Percentiles rank a stretch among this genome's conserved stretches.
These are phyloP conservation scores for Oryza coarctata DNA, from an alignment of 176 grass and related monocot genomes.

Conservation along the genomic window DNA sequence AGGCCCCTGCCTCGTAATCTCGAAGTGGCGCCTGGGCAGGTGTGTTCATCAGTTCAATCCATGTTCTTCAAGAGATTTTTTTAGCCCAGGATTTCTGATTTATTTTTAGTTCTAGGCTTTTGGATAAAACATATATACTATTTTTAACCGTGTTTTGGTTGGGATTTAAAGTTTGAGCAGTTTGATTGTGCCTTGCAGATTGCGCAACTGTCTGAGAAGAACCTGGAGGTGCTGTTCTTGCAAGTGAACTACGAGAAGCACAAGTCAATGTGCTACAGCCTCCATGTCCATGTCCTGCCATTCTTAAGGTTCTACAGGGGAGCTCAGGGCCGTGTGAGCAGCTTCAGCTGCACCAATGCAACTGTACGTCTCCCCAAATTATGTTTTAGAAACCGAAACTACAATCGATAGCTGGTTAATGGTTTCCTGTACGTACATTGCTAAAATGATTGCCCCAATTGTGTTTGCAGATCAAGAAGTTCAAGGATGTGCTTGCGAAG, in stretches of 20 bases:
- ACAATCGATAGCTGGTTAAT: too few species aligned
- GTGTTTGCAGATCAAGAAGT: conserved; percentile 89
- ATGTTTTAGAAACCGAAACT: not conserved
- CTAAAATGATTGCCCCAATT: too few species aligned
- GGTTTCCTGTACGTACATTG: too few species aligned
- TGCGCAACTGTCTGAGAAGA: conserved; percentile 60
- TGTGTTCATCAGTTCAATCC: not conserved
- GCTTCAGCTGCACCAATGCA: conserved; percentile 98
- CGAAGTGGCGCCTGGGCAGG: conserved; percentile 43
- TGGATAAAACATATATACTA: not conserved
- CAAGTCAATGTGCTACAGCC: conserved; percentile 94
- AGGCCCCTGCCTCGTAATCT: conserved; percentile 29
- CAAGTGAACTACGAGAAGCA: conserved; percentile 90
- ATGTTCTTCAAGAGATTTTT: not conserved
- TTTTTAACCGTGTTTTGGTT: not conserved
- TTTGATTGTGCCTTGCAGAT: too few species aligned
- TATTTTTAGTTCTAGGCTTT: not conserved
- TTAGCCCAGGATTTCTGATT: too few species aligned
- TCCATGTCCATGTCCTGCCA: conserved; percentile 86
- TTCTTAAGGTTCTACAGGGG: conserved; percentile 95
- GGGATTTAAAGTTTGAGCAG: conserved; percentile 23
- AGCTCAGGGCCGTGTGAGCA: conserved; percentile 71
- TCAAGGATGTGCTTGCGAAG: conserved; percentile 85
- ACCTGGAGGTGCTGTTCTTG: conserved; percentile 71
- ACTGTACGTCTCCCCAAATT: conserved; percentile 48